A percentile compares a stretch with the other conserved stretches of the same genome.
These are phyloP conservation scores for Jaapia argillacea DNA, from an alignment of 768 basidiomycete species.

Conservation along the genomic window DNA sequence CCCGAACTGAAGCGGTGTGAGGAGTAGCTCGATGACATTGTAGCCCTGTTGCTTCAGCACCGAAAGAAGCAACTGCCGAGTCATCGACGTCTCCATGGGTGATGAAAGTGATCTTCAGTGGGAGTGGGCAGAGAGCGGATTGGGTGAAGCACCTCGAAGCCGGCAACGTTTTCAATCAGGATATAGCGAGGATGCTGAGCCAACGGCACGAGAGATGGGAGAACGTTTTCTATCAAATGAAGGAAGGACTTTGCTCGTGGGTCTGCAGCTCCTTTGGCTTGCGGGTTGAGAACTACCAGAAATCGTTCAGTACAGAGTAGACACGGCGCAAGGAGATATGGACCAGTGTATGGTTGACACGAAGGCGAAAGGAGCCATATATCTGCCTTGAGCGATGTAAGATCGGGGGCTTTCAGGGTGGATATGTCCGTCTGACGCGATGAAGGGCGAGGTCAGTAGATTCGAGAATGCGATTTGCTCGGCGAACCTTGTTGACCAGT, in stretches of 20 bases:
- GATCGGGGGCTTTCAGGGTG: constrained; percentile 34
- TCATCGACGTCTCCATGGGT: constrained; percentile 49
- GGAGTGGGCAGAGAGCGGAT: no score
- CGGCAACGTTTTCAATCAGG: constrained; percentile 75
- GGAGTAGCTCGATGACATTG: constrained; percentile 43
- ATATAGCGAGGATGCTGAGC: constrained; percentile 44
- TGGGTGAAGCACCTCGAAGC: constrained; percentile 57
- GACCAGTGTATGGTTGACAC: constrained; percentile 77
- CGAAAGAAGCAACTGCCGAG: constrained; percentile 43
- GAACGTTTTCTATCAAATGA: constrained; percentile 50
- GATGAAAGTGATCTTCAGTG: constrained; percentile 5
- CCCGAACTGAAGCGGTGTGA: constrained; percentile 71
- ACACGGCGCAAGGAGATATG: constrained; percentile 53
- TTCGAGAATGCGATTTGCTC: constrained; percentile 1
- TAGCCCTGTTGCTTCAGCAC: constrained; percentile 49
- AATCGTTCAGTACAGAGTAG: no score
- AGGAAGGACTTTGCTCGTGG: constrained; percentile 71
- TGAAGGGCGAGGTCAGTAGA: constrained; percentile 6
- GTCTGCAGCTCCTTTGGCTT: constrained; percentile 60
- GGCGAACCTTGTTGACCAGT: constrained; percentile 40
- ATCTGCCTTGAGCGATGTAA: constrained; percentile 42
- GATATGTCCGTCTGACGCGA: constrained; percentile 47
- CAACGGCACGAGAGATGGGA: constrained; percentile 42
- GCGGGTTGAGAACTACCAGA: constrained; percentile 58
- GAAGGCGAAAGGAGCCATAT: constrained; percentile 77